phyloP scores from a whole-genome alignment of 495 filamentous ascomycete genomes.

The Talaromyces trachyspermus region DNA sequence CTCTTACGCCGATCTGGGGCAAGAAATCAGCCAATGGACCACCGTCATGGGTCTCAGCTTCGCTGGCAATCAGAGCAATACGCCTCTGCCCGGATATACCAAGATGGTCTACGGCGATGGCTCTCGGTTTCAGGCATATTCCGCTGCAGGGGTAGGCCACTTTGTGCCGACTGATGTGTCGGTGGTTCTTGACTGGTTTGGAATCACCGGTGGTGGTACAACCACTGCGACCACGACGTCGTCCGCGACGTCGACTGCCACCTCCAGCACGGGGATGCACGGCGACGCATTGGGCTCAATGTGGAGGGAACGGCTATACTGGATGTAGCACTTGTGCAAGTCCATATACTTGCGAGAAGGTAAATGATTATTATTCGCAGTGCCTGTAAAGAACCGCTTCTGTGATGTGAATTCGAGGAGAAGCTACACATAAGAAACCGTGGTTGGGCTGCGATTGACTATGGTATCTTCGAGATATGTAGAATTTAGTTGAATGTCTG shows the following conservation, averaged over 20 bases:
- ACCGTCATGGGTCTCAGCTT: conserved; percentile 37
- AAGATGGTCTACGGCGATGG: conserved; percentile 45
- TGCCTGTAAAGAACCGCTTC: conserved; percentile 38
- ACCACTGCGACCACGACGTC: conserved; percentile 19
- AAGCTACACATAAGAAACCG: no score
- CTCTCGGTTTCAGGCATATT: conserved; percentile 36
- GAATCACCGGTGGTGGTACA: conserved; percentile 4
- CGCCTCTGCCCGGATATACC: conserved; percentile 29
- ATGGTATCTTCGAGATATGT: no score
- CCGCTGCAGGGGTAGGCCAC: conserved; percentile 41
- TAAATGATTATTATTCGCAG: conserved; percentile 38
- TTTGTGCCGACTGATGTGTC: conserved; percentile 40
- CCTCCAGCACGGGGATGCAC: conserved; percentile 13
- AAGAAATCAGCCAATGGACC: conserved; percentile 55
- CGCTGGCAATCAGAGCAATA: conserved; percentile 26
- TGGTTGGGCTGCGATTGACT: no score
- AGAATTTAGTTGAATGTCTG: no score
- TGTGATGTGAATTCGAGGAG: no score
- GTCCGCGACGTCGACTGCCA: conserved; percentile 18
- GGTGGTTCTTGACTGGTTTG: conserved; percentile 45
- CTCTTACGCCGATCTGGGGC: conserved; percentile 35
- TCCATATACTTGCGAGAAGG: conserved; percentile 28
- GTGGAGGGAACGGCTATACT: conserved; percentile 40
- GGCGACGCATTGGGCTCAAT: conserved; percentile 37
- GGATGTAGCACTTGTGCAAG: conserved; percentile 41